A percentile compares a stretch with the other conserved stretches of the same genome.
phyloP scores from a whole-genome alignment of 345 rosid species.

The Linum tenue region DNA sequence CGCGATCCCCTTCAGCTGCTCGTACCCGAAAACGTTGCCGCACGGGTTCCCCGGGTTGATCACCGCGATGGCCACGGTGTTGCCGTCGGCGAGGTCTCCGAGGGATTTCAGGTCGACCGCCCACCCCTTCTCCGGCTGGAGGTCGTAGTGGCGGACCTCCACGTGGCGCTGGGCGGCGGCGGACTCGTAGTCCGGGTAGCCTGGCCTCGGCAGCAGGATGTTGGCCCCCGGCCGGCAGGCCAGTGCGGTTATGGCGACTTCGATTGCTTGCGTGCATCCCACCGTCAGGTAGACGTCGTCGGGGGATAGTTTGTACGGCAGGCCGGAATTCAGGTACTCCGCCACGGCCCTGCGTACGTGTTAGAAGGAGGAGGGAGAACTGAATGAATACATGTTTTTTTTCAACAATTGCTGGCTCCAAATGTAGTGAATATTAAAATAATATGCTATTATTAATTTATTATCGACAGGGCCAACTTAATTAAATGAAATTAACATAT shows the following conservation, averaged over 20 bases:
- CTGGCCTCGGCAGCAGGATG: slow-evolving; percentile 37
- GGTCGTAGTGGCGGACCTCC: slow-evolving; percentile 47
- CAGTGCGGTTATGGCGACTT: slow-evolving; percentile 31
- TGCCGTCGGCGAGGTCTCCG: slow-evolving; percentile 49
- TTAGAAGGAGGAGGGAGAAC: no score
- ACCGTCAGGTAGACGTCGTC: slow-evolving; percentile 41
- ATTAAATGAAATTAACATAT: no score
- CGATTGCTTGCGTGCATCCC: slow-evolving; percentile 53
- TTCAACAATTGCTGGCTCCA: no score
- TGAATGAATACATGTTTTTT: no score
- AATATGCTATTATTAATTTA: no score
- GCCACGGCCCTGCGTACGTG: slow-evolving; percentile 38
- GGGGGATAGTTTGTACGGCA: slow-evolving; percentile 40
- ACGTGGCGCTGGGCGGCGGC: slow-evolving; percentile 21
- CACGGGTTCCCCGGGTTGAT: slow-evolving; percentile 47
- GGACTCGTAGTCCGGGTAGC: slow-evolving; percentile 40
- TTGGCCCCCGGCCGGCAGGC: slow-evolving; percentile 42
- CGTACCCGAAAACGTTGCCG: slow-evolving; percentile 37
- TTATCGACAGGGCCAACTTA: no score
- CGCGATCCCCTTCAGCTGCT: slow-evolving; percentile 34
- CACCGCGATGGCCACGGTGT: slow-evolving; percentile 46
- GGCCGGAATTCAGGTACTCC: slow-evolving; percentile 34
- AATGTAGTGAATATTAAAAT: no score
- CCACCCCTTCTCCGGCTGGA: slow-evolving; percentile 49
- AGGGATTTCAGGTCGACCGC: slow-evolving; percentile 48